Percentiles rank a stretch among this genome's conserved stretches.
phyloP scores from a whole-genome alignment of 495 filamentous ascomycete species.

The Rostrohypoxylon terebratum region DNA sequence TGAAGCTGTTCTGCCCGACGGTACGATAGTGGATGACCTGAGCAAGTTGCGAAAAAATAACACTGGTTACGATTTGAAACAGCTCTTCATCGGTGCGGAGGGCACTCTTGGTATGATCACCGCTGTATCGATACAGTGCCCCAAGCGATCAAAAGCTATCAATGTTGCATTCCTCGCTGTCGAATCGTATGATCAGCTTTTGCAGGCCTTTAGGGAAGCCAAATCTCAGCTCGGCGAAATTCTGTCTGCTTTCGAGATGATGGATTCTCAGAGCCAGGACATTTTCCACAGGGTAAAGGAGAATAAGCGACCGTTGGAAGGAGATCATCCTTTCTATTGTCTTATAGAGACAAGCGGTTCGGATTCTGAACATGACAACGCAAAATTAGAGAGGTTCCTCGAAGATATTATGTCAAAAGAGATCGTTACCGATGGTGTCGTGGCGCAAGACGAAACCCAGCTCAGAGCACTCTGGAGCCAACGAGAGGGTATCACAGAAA shows the following conservation, averaged over 20 bases:
- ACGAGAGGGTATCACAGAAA: slow-evolving; percentile 92
- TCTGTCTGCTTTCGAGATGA: slow-evolving; percentile 95
- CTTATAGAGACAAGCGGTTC: slow-evolving; percentile 95
- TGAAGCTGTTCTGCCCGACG: slow-evolving; percentile 92
- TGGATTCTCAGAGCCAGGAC: slow-evolving; percentile 85
- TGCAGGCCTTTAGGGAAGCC: slow-evolving; percentile 82
- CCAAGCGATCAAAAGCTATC: slow-evolving; percentile 82
- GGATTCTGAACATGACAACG: slow-evolving; percentile 90
- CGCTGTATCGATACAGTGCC: slow-evolving; percentile 86
- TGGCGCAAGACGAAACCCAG: slow-evolving; percentile 94
- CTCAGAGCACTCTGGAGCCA: slow-evolving; percentile 86
- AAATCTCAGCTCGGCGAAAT: slow-evolving; percentile 93
- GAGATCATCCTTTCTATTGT: slow-evolving; percentile 91
- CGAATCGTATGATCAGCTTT: slow-evolving; percentile 86
- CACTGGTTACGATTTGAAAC: slow-evolving; percentile 95
- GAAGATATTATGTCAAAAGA: slow-evolving; percentile 88
- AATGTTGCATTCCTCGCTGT: slow-evolving; percentile 93
- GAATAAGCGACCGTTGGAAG: slow-evolving; percentile 82
- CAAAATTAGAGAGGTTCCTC: slow-evolving; percentile 86
- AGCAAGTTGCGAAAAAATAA: slow-evolving; percentile 95
- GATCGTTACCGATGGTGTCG: slow-evolving; percentile 85
- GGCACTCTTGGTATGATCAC: slow-evolving; percentile 96
- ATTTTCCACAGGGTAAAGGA: slow-evolving; percentile 79
- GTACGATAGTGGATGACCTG: slow-evolving; percentile 89
- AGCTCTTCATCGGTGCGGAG: slow-evolving; percentile 95